Evolutionary conservation across 176 grass and related monocot genomes (phyloP).

Genomic region (Secale cereale): DNA sequence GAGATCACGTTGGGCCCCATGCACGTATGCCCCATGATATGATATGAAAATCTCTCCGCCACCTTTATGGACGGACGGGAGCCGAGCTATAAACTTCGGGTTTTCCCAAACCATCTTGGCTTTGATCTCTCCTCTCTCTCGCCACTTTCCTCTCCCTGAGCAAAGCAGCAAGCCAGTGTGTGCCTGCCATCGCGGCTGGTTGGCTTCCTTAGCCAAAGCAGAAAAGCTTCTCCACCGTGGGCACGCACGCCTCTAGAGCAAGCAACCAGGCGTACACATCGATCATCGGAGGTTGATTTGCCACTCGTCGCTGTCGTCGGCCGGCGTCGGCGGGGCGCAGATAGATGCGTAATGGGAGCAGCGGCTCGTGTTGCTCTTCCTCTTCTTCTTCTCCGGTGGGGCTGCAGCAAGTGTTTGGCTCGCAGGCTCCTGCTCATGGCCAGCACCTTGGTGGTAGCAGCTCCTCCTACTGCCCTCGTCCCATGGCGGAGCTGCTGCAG

Average conservation of each 20-base stretch:
- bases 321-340: not conserved
- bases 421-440: slow-evolving; percentile 53
- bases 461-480: not conserved
- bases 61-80: slow-evolving; percentile 10
- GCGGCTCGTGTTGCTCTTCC: not conserved
- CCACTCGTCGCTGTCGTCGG: not conserved
- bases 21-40: not conserved
- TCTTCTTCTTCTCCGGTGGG: slow-evolving; percentile 6
- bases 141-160: slow-evolving; percentile 17
- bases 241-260: not conserved
- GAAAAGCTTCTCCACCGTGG: too few relatives aligned
- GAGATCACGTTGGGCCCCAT: slow-evolving; percentile 41
- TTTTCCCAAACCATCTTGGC: slow-evolving; percentile 10
- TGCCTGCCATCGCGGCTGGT: not conserved
- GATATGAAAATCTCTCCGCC: not conserved
- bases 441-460: not conserved
- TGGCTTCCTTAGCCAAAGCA: not conserved
- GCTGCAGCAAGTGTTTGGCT: slow-evolving; percentile 27
- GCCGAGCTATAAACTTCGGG: slow-evolving; percentile 21
- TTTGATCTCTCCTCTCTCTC: not conserved
- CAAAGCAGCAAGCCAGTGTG: slow-evolving; percentile 16
- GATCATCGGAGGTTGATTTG: not conserved
- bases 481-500: not conserved
- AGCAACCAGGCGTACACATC: not conserved
- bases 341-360: slow-evolving; percentile 56